Evolutionary conservation across 495 filamentous ascomycete genomes (phyloP), one percentile per base, ranked within the genome.

Genomic region (Lophiostoma macrostomum): DNA sequence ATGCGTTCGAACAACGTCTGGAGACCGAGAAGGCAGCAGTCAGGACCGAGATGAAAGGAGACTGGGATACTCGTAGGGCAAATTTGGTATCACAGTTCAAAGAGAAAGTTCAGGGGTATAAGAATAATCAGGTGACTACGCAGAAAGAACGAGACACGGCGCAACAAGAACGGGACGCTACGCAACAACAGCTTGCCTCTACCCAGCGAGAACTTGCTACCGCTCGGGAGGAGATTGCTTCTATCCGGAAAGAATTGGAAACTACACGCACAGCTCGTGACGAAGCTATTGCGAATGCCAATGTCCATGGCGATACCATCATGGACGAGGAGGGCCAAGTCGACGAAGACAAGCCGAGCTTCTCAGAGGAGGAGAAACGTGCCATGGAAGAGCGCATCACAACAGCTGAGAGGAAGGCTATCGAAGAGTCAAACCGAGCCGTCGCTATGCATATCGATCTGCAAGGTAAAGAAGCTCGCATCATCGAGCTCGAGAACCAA

Each of bases 1-100:
- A 73, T 22, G 58, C 63, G n/a, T 71, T 80, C 50, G 73, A 74
- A 0, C 75, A 73, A 37, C 71, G 81, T 45, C 69, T 83, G 32
- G 72, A 71, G 39, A 64, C 69, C 34, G 73, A 73, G 3, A 73
- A 83, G 53, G 77, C 77, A 13, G 69, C 65, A 25, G 60, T 56
- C 1, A 39, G 24, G 20, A 25, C 24, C 1, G 25, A 56, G 64
- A 27, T 35, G 22, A 42, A 57, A 14, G 11, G 7, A 41, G 68
- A 70, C 10, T 69, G 74, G 29, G 53, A 71, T 14, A 74, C 79
- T 1, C 60, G 77, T 46, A 72, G 80, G 3, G 28, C 57, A 31
- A 44, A 28, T 20, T 18, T 87, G 20, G 74, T 73, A 0, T 76
- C 78, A 3, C 83, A 86, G 46, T 83, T 79, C 60, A 85, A 86